These are phyloP conservation scores for Coprinellus micaceus DNA, from an alignment of 768 basidiomycete genomes.

Conservation along the genomic window DNA sequence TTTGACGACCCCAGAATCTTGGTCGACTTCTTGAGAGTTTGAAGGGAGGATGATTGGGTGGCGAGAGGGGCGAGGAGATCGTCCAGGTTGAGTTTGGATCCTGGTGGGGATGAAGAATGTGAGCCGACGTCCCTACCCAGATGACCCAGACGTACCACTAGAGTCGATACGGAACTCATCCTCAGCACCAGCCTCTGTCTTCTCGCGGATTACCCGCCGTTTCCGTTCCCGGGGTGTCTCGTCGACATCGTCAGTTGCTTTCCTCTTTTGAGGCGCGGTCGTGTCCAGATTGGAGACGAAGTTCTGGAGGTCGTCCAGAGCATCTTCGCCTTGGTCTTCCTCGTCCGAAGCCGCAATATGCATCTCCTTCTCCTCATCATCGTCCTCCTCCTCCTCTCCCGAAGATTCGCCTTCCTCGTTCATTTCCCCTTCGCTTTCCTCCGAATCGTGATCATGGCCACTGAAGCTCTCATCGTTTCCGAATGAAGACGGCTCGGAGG, in stretches of 20 bases:
- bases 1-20: slow-evolving; percentile 56
- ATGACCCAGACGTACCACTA: slow-evolving; percentile 39
- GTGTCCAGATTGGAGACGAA: slow-evolving; percentile 71
- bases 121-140: no score
- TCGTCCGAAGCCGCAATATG: slow-evolving; percentile 48
- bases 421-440: slow-evolving; percentile 18
- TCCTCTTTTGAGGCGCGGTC: slow-evolving; percentile 59
- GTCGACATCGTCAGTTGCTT: slow-evolving; percentile 41
- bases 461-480: background rate
- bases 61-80: slow-evolving; percentile 76
- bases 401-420: slow-evolving; percentile 31
- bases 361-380: slow-evolving; percentile 36
- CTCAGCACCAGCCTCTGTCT: slow-evolving; percentile 75
- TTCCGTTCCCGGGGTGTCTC: slow-evolving; percentile 37
- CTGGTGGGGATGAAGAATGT: no score
- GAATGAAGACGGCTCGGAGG: slow-evolving; percentile 13
- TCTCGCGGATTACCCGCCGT: slow-evolving; percentile 63
- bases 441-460: slow-evolving; percentile 8
- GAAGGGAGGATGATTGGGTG: slow-evolving; percentile 57
- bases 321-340: slow-evolving; percentile 48
- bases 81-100: slow-evolving; percentile 59
- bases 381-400: slow-evolving; percentile 33
- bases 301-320: slow-evolving; percentile 63
- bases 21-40: slow-evolving; percentile 65
- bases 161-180: slow-evolving; percentile 69